Conservation (phyloP, 306 rosid species). For the Trifolium dubium region DNA sequence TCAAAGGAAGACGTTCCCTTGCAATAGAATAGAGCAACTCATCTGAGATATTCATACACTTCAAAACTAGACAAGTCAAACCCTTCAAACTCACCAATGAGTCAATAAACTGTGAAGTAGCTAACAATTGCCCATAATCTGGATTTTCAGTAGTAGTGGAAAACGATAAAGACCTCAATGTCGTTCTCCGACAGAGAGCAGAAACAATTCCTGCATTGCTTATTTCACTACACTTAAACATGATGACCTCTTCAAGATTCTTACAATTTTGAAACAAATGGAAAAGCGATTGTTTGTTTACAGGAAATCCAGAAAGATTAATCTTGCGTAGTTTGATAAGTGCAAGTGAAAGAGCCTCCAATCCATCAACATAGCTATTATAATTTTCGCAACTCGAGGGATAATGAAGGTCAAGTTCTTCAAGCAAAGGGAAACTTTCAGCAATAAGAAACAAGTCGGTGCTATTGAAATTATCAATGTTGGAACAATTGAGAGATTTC, state of each 20-base stretch:
- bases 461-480: not conserved
- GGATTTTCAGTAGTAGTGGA: no score
- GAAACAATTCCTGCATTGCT: no score
- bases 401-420: not conserved
- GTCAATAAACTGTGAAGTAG: not conserved
- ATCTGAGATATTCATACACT: not conserved
- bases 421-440: not conserved
- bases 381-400: no score
- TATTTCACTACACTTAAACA: no score
- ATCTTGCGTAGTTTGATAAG: no score
- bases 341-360: slow-evolving; percentile 2
- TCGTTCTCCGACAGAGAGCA: no score
- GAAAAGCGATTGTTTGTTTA: no score
- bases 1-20: not conserved
- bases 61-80: not conserved
- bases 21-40: not conserved
- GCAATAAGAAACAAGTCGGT: not conserved
- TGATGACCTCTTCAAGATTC: no score
- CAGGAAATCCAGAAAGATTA: no score
- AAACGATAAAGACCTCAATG: no score
- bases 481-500: not conserved
- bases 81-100: not conserved
- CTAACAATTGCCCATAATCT: no score
- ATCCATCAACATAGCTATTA: slow-evolving; percentile 29
- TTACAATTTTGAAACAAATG: no score